phyloP scores from a whole-genome alignment of 495 filamentous ascomycete species.

The Lophiostoma macrostomum region DNA sequence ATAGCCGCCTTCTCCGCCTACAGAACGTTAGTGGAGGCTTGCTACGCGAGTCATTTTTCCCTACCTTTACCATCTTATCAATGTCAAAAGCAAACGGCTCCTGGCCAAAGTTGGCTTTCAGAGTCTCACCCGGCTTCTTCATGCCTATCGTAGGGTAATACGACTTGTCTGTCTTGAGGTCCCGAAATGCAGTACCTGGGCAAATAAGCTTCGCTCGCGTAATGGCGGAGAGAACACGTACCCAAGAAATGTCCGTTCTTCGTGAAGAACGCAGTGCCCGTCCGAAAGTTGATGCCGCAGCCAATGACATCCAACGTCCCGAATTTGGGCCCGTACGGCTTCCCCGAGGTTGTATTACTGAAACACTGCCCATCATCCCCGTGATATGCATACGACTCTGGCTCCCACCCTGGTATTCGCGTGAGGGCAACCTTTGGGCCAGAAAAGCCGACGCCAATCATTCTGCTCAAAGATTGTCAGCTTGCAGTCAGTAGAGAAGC shows the following conservation, averaged over 20 bases:
- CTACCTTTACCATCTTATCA: conserved; percentile 77
- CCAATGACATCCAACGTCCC: conserved; percentile 77
- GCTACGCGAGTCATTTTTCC: conserved; percentile 26
- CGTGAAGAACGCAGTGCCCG: conserved; percentile 86
- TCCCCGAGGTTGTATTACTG: conserved; percentile 68
- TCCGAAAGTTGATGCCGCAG: conserved; percentile 91
- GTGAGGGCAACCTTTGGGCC: conserved; percentile 69
- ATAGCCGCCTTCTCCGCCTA: conserved; percentile 18
- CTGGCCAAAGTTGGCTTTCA: conserved; percentile 91
- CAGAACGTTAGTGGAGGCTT: background rate
- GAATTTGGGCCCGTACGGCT: conserved; percentile 72
- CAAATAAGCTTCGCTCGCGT: conserved; percentile 11
- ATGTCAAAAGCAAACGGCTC: conserved; percentile 89
- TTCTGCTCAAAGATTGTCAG: conserved; percentile 42
- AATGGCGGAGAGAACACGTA: conserved; percentile 40
- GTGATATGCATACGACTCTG: conserved; percentile 95
- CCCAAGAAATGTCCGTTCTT: conserved; percentile 83
- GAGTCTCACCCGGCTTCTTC: conserved; percentile 79
- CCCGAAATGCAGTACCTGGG: conserved; percentile 74
- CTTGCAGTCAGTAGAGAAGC: conserved; percentile 2
- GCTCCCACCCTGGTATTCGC: conserved; percentile 89
- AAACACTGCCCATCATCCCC: conserved; percentile 93
- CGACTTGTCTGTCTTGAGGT: conserved; percentile 65
- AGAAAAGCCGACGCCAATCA: conserved; percentile 89
- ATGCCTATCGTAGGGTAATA: conserved; percentile 86